Conservation (phyloP, 768 basidiomycete genomes). For the Trametes sanguinea region DNA sequence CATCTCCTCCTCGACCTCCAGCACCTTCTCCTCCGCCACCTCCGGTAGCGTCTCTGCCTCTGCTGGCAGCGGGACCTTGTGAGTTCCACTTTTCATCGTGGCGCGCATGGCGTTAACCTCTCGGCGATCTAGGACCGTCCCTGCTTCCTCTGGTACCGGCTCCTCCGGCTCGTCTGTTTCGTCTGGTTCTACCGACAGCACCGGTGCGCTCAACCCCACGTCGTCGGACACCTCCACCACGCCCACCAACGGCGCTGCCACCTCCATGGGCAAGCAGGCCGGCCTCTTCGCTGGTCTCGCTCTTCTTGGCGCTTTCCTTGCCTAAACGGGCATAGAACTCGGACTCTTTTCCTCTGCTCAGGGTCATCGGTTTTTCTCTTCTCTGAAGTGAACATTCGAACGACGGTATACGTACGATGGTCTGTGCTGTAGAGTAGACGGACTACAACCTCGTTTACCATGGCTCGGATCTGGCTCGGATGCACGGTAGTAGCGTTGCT, state of each 20-base stretch:
- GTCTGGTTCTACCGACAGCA: constrained; percentile 13
- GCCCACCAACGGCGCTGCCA: constrained; percentile 34
- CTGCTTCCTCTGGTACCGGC: constrained; percentile 12
- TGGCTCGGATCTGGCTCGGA: neutral
- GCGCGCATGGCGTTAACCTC: neutral
- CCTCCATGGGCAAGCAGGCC: constrained; percentile 32
- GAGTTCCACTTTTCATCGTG: neutral
- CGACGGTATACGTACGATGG: constrained; percentile 4
- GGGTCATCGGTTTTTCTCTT: neutral
- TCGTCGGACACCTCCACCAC: constrained; percentile 26
- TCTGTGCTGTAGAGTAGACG: constrained; percentile 1
- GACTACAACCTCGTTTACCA: neutral
- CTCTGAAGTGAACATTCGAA: neutral
- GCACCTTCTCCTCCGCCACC: constrained; percentile 20
- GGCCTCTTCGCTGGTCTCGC: constrained; percentile 39
- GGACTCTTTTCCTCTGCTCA: neutral
- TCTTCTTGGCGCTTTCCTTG: constrained; percentile 39
- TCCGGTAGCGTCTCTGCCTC: constrained; percentile 31
- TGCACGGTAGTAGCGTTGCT: constrained; percentile 10
- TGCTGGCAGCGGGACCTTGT: constrained; percentile 16
- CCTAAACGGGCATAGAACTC: constrained; percentile 19
- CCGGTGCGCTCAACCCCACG: constrained; percentile 25
- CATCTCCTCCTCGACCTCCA: constrained; percentile 38
- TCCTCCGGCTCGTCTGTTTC: constrained; percentile 9
- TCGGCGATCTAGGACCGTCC: neutral